phyloP scores from a whole-genome alignment of 2,329 filamentous ascomycete species.

The Endoconidiophora polonica region DNA sequence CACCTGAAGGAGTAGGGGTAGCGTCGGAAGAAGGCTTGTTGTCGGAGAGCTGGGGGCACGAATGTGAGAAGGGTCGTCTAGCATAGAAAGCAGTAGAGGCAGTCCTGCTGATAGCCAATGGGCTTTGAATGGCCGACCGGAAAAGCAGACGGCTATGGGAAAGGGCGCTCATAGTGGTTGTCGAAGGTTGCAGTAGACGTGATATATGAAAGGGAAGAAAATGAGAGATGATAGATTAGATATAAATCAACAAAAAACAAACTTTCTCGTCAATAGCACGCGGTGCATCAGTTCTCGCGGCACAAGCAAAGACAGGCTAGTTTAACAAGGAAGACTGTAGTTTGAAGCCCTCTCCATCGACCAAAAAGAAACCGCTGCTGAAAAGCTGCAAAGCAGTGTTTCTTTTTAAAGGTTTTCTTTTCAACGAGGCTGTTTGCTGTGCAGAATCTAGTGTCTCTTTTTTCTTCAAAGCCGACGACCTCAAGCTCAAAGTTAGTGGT shows the following conservation, averaged over 20 bases:
- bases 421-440: neutral
- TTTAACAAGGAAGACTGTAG: too few species aligned
- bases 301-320: neutral
- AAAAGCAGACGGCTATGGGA: slow-evolving; percentile 9
- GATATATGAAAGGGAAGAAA: neutral
- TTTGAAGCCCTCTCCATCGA: too few species aligned
- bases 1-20: neutral
- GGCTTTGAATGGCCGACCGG: slow-evolving; percentile 8
- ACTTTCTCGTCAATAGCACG: neutral
- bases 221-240: neutral
- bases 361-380: too few species aligned
- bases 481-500: neutral
- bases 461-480: too few species aligned
- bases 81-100: slow-evolving; percentile 6
- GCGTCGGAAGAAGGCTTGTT: neutral
- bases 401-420: neutral
- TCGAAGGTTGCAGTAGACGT: neutral
- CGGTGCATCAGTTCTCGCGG: neutral
- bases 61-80: slow-evolving; percentile 14
- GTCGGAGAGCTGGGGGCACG: slow-evolving; percentile 14
- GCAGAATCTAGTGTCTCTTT: too few species aligned
- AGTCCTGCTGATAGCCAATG: slow-evolving; percentile 1
- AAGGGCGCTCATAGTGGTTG: slow-evolving; percentile 12
- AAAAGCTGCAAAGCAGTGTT: neutral
- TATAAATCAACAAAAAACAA: too few species aligned